Evolutionary conservation across 148 eudicot genomes (phyloP).

Genomic region (Camellia lanceoleosa): DNA sequence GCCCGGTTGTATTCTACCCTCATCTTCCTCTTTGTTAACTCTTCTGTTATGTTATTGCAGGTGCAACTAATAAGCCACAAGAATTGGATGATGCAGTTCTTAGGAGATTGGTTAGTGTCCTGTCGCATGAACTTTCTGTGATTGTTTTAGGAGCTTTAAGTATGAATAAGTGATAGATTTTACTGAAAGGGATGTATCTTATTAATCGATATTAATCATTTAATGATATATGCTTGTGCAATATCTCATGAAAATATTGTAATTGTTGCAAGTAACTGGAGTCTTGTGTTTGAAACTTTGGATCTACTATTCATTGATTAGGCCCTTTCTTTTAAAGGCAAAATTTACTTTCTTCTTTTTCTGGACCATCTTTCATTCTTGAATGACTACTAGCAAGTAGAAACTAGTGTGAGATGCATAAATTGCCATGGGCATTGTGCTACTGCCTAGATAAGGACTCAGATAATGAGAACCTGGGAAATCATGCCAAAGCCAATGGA

Average conservation of each 20-base stretch:
- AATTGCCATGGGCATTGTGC: background rate
- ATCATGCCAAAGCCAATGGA: background rate
- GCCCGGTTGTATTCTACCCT: background rate
- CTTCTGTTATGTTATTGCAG: slow-evolving; percentile 37
- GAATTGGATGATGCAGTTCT: slow-evolving; percentile 98
- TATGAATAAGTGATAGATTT: background rate
- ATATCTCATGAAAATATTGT: background rate
- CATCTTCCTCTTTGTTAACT: background rate
- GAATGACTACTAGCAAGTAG: background rate
- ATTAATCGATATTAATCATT: background rate
- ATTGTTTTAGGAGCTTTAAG: background rate
- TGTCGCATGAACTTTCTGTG: background rate
- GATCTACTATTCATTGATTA: background rate
- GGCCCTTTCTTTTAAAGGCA: background rate
- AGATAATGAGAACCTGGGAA: background rate
- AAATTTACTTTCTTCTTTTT: background rate
- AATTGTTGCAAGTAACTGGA: background rate
- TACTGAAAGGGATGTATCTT: background rate
- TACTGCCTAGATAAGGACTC: background rate
- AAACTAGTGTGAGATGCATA: background rate
- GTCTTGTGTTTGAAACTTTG: background rate
- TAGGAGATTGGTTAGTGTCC: slow-evolving; percentile 78
- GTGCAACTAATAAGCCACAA: slow-evolving; percentile 98
- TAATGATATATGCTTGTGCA: background rate
- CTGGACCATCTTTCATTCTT: background rate